Evolutionary conservation across 2,329 filamentous ascomycete species (phyloP).

Genomic region (Diaporthe caulivora): DNA sequence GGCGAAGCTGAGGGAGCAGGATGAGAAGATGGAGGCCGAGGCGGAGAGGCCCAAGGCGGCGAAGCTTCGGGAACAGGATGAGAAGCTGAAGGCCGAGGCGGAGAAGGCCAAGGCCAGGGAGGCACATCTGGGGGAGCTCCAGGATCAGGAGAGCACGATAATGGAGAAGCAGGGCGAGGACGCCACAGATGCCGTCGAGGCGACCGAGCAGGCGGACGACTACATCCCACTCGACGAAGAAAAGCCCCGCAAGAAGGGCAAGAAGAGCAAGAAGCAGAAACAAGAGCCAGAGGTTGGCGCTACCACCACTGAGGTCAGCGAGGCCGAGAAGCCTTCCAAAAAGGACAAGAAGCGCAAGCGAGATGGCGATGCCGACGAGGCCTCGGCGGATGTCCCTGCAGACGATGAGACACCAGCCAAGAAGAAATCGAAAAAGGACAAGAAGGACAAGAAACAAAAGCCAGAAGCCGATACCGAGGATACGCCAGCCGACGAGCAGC

Average conservation of each 20-base stretch:
- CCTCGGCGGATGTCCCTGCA: conserved; percentile 36
- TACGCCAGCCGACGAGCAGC: conserved; percentile 37
- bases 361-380: conserved; percentile 33
- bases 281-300: conserved; percentile 46
- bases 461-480: not conserved
- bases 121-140: not conserved
- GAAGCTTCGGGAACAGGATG: conserved; percentile 1
- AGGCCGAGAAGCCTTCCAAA: conserved; percentile 40
- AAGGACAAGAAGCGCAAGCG: conserved; percentile 42
- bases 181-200: not conserved
- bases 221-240: conserved; percentile 26
- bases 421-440: conserved; percentile 42
- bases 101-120: not conserved
- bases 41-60: not conserved
- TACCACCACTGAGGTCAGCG: conserved; percentile 40
- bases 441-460: conserved; percentile 42
- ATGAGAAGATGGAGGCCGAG: conserved; percentile 12
- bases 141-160: conserved; percentile 7
- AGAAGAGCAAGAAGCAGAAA: conserved; percentile 41
- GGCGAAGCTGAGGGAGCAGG: conserved; percentile 8
- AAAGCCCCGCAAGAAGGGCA: conserved; percentile 39
- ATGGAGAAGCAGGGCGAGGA: not conserved
- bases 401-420: conserved; percentile 40
- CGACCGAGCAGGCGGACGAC: not conserved
- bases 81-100: conserved; percentile 21